Conservation (phyloP, 2,329 filamentous ascomycete species). For the Neodidymelliopsis sp. region DNA sequence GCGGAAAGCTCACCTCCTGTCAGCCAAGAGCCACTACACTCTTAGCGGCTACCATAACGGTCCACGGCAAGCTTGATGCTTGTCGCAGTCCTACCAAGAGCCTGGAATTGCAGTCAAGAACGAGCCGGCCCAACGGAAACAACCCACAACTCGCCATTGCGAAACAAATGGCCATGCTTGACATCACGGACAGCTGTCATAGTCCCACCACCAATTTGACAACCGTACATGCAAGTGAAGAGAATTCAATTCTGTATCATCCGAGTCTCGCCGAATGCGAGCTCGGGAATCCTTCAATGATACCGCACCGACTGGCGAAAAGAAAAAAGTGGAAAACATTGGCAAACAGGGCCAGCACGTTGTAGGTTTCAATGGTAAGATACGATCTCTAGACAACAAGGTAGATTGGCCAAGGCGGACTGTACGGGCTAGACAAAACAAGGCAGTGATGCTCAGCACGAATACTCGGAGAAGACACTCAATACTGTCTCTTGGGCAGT, state of each 20-base stretch:
- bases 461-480: too few relatives aligned
- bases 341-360: background rate
- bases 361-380: background rate
- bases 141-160: background rate
- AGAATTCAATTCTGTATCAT: background rate
- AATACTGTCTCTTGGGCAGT: too few relatives aligned
- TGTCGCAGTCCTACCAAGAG: background rate
- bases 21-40: slow-evolving; percentile 3
- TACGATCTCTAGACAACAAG: background rate
- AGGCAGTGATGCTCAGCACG: too few relatives aligned
- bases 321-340: background rate
- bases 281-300: background rate
- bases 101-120: background rate
- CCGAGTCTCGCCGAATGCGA: background rate
- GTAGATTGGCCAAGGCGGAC: background rate
- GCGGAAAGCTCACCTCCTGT: background rate
- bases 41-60: background rate
- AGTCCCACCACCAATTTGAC: background rate
- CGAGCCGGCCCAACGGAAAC: background rate
- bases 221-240: background rate
- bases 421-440: background rate
- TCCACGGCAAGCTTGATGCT: background rate
- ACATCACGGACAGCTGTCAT: background rate
- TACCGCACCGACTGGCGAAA: background rate
- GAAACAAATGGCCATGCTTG: background rate